A percentile compares a stretch with the other conserved stretches of the same genome.
These are phyloP conservation scores for Suillus decipiens DNA, from an alignment of 768 basidiomycete species.

Conservation along the genomic window DNA sequence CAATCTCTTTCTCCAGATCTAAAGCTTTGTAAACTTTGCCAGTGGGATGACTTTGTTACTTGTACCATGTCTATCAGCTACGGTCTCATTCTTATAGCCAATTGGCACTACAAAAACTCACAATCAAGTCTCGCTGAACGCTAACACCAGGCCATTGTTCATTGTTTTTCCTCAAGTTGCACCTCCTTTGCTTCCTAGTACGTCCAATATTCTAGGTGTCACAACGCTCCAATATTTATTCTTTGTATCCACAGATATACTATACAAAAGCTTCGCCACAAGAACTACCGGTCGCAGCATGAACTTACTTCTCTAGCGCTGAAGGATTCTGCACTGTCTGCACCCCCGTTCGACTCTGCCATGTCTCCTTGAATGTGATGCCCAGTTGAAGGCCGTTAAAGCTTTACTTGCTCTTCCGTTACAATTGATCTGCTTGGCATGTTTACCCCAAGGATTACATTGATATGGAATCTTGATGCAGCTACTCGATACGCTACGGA, in stretches of 20 bases:
- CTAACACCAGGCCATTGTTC: neutral
- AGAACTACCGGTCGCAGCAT: neutral
- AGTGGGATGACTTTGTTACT: neutral
- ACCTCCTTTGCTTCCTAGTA: neutral
- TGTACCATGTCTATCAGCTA: neutral
- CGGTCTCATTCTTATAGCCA: neutral
- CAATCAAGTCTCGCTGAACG: neutral
- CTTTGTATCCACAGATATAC: neutral
- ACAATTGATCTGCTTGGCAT: slow-evolving; percentile 90
- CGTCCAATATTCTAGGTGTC: neutral
- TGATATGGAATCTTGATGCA: slow-evolving; percentile 51
- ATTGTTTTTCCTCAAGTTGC: neutral
- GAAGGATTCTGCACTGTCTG: slow-evolving; percentile 92
- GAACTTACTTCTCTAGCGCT: neutral
- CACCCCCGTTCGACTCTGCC: slow-evolving; percentile 92
- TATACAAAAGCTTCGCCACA: neutral
- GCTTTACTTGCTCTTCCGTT: slow-evolving; percentile 82
- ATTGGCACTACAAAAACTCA: neutral
- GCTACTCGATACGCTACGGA: slow-evolving; percentile 96
- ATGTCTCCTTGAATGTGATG: slow-evolving; percentile 91
- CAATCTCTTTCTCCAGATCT: neutral
- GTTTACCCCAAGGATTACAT: slow-evolving; percentile 94
- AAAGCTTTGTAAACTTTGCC: neutral
- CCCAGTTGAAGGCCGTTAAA: slow-evolving; percentile 81
- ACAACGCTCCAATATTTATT: neutral